Percentiles rank a stretch among this genome's conserved stretches.
These are phyloP conservation scores for Fragosphaeria purpurea DNA, from an alignment of 2,329 filamentous ascomycete genomes.

Conservation along the genomic window DNA sequence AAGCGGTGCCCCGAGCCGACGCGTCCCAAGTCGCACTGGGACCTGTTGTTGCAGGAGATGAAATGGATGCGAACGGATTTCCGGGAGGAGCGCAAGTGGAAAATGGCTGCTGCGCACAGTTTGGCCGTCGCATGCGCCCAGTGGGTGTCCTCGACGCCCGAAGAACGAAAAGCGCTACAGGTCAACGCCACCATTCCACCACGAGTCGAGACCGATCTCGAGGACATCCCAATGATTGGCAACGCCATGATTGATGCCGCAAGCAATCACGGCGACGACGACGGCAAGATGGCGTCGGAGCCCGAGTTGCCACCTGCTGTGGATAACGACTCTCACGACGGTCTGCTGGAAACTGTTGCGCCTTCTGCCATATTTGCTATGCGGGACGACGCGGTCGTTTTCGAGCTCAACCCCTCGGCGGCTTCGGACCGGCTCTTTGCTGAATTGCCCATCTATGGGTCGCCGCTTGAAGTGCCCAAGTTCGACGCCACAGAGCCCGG, in stretches of 20 bases:
- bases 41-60: conserved; percentile 80
- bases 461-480: conserved; percentile 48
- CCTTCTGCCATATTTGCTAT: conserved; percentile 77
- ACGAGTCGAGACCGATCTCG: conserved; percentile 1
- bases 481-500: conserved; percentile 48
- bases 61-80: conserved; percentile 99
- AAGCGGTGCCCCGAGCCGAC: conserved; percentile 75
- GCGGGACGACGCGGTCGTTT: conserved; percentile 72
- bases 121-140: conserved; percentile 76
- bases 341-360: conserved; percentile 38
- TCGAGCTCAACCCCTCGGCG: conserved; percentile 64
- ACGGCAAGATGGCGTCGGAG: conserved; percentile 25
- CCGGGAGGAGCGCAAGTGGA: conserved; percentile 89
- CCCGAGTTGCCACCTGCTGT: conserved; percentile 28
- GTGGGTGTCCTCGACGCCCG: conserved; percentile 58
- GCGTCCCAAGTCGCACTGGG: conserved; percentile 69
- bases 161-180: conserved; percentile 58
- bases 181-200: conserved; percentile 47
- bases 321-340: conserved; percentile 21
- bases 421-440: conserved; percentile 66
- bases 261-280: conserved; percentile 7
- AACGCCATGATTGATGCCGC: conserved; percentile 14
- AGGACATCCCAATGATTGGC: conserved; percentile 10
- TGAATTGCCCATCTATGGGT: conserved; percentile 71
- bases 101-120: conserved; percentile 67